A percentile compares a stretch with the other conserved stretches of the same genome.
phyloP scores from a whole-genome alignment of 2,329 filamentous ascomycete genomes.

The Emericellopsis cladophorae region DNA sequence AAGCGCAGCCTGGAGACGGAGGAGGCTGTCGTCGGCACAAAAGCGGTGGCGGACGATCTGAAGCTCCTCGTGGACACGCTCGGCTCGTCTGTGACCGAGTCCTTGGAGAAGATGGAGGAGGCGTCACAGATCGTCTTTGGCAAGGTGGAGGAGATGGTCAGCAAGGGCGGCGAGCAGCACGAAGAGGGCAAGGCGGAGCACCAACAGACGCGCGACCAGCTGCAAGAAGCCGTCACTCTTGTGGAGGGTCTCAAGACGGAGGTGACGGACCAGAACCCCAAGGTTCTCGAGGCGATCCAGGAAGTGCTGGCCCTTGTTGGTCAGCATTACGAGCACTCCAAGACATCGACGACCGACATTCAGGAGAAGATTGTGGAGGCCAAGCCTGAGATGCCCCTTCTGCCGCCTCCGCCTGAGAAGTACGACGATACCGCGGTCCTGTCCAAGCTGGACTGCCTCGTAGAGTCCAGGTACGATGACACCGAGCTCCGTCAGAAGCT shows the following conservation, averaged over 20 bases:
- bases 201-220: conserved; percentile 67
- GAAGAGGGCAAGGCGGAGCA: conserved; percentile 67
- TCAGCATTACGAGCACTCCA: conserved; percentile 81
- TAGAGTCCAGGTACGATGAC: conserved; percentile 15
- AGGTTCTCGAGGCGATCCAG: conserved; percentile 75
- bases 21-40: conserved; percentile 61
- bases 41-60: conserved; percentile 74
- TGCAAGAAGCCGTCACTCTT: conserved; percentile 59
- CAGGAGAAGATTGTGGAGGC: conserved; percentile 49
- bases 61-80: conserved; percentile 78
- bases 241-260: conserved; percentile 69
- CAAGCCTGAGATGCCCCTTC: conserved; percentile 44
- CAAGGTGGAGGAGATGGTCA: conserved; percentile 67
- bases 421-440: conserved; percentile 37
- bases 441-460: conserved; percentile 27
- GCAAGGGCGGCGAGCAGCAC: conserved; percentile 64
- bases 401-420: conserved; percentile 45
- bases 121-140: conserved; percentile 79
- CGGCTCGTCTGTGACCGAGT: conserved; percentile 66
- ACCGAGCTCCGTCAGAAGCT: conserved; percentile 15
- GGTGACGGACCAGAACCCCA: conserved; percentile 72
- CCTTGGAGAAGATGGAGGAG: conserved; percentile 74
- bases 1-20: conserved; percentile 62
- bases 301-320: conserved; percentile 75
- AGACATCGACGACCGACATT: conserved; percentile 44